phyloP scores from a whole-genome alignment of 2,329 filamentous ascomycete genomes.

The Trichoderma brevicompactum region DNA sequence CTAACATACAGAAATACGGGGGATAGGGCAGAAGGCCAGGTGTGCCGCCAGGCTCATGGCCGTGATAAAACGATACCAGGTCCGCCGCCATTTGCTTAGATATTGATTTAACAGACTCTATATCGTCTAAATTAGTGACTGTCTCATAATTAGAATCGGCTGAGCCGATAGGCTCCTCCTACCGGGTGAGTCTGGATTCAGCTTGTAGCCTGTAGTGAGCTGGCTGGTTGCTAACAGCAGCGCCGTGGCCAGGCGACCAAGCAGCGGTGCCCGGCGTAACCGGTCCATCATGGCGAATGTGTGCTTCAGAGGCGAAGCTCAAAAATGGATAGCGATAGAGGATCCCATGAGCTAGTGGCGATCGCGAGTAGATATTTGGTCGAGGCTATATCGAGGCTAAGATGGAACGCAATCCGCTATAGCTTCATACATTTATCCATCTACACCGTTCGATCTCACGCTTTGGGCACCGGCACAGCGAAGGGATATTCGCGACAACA shows the following conservation, averaged over 20 bases:
- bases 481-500: background rate
- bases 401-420: slow-evolving; percentile 5
- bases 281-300: slow-evolving; percentile 33
- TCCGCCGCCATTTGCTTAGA: slow-evolving; percentile 57
- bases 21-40: slow-evolving; percentile 55
- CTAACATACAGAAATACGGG: slow-evolving; percentile 58
- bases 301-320: slow-evolving; percentile 27
- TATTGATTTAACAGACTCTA: slow-evolving; percentile 56
- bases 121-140: background rate
- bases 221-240: slow-evolving; percentile 36
- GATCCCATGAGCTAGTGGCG: slow-evolving; percentile 12
- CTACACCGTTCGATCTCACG: background rate
- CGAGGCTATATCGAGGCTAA: slow-evolving; percentile 4
- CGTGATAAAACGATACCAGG: slow-evolving; percentile 50
- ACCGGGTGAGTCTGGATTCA: slow-evolving; percentile 46
- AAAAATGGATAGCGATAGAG: background rate
- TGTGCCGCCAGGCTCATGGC: slow-evolving; percentile 54
- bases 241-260: slow-evolving; percentile 33
- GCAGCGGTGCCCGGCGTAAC: slow-evolving; percentile 28
- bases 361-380: background rate
- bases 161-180: slow-evolving; percentile 21
- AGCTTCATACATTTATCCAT: background rate
- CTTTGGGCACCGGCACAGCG: slow-evolving; percentile 2
- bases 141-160: slow-evolving; percentile 6
- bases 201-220: slow-evolving; percentile 41